Evolutionary conservation across 169 alveolate species (phyloP).

Genomic region (Cyclospora cayetanensis): DNA sequence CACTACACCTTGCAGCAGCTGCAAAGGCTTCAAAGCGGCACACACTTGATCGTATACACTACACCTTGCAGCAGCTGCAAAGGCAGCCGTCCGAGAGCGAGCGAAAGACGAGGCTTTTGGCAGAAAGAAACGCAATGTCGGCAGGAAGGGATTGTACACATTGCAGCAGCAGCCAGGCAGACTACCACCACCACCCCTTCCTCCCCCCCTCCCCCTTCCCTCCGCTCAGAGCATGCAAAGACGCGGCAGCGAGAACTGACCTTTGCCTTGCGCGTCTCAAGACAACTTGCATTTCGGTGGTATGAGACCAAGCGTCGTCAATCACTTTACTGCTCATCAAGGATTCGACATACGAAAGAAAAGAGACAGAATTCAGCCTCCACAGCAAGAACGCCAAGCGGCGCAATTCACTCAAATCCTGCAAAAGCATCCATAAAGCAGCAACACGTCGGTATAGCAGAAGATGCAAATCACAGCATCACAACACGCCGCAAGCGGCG

Average conservation of each 20-base stretch:
- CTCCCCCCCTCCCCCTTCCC: no score
- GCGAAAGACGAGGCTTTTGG: background rate
- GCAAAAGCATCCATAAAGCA: background rate
- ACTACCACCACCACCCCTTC: background rate
- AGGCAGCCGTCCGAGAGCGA: background rate
- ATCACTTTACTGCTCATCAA: background rate
- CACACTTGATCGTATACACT: background rate
- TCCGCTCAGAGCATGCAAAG: background rate
- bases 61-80: background rate
- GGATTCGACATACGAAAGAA: background rate
- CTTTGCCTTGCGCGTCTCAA: conserved; percentile 32
- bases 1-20: background rate
- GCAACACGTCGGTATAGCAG: background rate
- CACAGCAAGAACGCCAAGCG: conserved; percentile 1
- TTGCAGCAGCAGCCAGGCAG: background rate
- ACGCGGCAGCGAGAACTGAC: background rate
- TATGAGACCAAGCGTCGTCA: conserved; percentile 38
- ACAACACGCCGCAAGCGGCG: background rate
- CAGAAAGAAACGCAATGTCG: background rate
- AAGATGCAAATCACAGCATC: background rate
- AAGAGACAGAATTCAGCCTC: conserved; percentile 29
- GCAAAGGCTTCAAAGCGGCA: background rate
- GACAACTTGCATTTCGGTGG: conserved; percentile 46
- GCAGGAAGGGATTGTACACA: background rate
- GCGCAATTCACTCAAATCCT: conserved; percentile 57